Evolutionary conservation across 2,329 filamentous ascomycete species (phyloP).

Genomic region (Pleoardoris graminearum): DNA sequence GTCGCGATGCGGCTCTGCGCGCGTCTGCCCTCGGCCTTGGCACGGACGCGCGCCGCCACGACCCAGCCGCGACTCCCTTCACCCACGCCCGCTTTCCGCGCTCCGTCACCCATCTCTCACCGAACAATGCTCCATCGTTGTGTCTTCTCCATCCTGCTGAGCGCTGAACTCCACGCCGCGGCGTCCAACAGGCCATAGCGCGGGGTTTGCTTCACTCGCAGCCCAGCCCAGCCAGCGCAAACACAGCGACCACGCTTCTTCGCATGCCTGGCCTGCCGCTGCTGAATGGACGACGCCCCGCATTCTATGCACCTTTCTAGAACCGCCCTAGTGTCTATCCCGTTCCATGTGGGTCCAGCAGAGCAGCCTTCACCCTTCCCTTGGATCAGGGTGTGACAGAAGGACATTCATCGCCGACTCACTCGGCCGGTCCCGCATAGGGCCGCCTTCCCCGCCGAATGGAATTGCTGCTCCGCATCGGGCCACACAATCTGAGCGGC

Average conservation of each 20-base stretch:
- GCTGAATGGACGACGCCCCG: background rate
- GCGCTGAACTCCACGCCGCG: too few relatives aligned
- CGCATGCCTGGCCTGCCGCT: too few relatives aligned
- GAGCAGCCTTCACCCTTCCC: conserved; percentile 1
- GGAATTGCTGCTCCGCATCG: background rate
- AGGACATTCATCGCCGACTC: background rate
- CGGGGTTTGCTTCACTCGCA: conserved; percentile 8
- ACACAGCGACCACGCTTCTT: conserved; percentile 3
- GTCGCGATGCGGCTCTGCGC: conserved; percentile 27
- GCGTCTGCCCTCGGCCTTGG: conserved; percentile 5
- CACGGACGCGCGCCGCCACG: background rate
- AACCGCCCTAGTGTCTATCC: conserved; percentile 1
- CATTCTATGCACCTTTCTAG: conserved; percentile 4
- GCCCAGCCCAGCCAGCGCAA: conserved; percentile 2
- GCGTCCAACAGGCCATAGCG: background rate
- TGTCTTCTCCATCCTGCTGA: too few relatives aligned
- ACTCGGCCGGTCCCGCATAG: background rate
- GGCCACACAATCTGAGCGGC: conserved; percentile 1
- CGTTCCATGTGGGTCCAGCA: conserved; percentile 3
- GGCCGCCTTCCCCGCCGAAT: conserved; percentile 6
- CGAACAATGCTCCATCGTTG: too few relatives aligned
- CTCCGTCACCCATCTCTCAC: background rate
- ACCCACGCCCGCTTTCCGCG: background rate
- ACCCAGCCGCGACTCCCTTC: background rate
- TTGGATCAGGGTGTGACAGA: background rate